Conservation (phyloP, 2,329 filamentous ascomycete species). For the Echinosphaeria canescens region DNA sequence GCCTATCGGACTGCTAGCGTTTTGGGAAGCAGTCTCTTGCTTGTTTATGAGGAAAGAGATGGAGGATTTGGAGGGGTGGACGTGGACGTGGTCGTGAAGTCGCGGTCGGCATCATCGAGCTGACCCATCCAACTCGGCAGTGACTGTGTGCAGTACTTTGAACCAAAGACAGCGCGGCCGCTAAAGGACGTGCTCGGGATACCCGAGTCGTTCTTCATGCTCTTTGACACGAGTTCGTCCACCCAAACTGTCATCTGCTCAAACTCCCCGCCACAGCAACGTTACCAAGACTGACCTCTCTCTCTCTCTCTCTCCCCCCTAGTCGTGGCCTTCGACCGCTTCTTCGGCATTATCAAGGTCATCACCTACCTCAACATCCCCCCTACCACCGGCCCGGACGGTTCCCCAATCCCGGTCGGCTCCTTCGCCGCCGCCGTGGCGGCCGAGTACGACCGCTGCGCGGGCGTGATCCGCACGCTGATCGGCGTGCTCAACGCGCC, state of each 20-base stretch:
- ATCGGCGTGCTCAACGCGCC: conserved; percentile 52
- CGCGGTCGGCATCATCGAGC: no score
- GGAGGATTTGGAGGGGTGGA: no score
- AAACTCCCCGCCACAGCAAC: no score
- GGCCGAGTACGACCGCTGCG: conserved; percentile 48
- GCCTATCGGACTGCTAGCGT: no score
- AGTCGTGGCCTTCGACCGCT: conserved; percentile 83
- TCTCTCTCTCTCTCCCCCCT: no score
- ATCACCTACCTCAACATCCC: conserved; percentile 66
- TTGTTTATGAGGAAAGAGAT: no score
- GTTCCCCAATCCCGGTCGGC: no score
- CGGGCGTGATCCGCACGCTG: conserved; percentile 38
- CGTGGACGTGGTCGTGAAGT: no score
- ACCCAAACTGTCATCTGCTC: no score
- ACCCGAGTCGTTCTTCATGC: conserved; percentile 90
- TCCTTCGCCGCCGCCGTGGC: conserved; percentile 25
- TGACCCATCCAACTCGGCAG: no score
- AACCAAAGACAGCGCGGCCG: conserved; percentile 80
- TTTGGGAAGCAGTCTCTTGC: no score
- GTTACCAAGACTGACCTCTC: no score
- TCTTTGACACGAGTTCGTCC: conserved; percentile 96
- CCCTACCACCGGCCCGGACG: conserved; percentile 6
- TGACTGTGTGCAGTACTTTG: conserved; percentile 94
- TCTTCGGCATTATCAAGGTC: conserved; percentile 81
- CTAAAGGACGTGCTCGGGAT: conserved; percentile 78